Base-by-base conservation (phyloP, 352 stramenopile genomes). In the Pythium phragmiticola region DNA sequence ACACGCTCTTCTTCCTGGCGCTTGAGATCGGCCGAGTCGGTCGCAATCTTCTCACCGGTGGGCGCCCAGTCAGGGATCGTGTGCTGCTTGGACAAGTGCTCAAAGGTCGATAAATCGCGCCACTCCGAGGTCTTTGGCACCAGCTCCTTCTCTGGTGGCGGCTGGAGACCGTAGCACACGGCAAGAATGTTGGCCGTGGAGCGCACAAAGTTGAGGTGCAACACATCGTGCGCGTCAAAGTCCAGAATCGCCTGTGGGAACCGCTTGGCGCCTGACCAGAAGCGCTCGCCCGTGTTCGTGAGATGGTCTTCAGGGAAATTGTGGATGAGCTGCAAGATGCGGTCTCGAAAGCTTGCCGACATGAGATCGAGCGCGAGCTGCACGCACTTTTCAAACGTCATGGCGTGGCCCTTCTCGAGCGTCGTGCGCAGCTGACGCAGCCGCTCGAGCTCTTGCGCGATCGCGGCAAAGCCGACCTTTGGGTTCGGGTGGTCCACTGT, bases 81-180 rank as follows among this genome's bases (percentile, higher is more conserved):
- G 57, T 87, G 82, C 16, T 69, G 52, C 23, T 66, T 60, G 7
- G 68, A 73, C 45, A 90, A 68, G 33, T 82, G 69, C 17, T 84
- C 80, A 59, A 78, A 94, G 33, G 77, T 88, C n/a, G 79, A 68
- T 19, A 69, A 66, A n/a, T 82, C 72, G 48, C 85, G 77, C 81
- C 83, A 91, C 62, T 87, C 72, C 16, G 82, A 99, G 74, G 92
- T 97, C 88, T 49, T 77, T 23, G 84, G 43, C 17, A 94, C 80
- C 26, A 92, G 58, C 42, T 86, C 62, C 16, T 80, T 70, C 65
- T 94, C 86, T 17, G 86, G 86, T 28, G 80, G 70, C 14, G 77
- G 52, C 53, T 94, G 82, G 37, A 94, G 72, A 19, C 86, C 86
- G 60, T 85, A 92, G 69, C 78, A 90, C 45, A 94, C 86, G 5